Evolutionary conservation across 129 eudicot genomes (phyloP).

Genomic region (Chrysanthemum makinoi): DNA sequence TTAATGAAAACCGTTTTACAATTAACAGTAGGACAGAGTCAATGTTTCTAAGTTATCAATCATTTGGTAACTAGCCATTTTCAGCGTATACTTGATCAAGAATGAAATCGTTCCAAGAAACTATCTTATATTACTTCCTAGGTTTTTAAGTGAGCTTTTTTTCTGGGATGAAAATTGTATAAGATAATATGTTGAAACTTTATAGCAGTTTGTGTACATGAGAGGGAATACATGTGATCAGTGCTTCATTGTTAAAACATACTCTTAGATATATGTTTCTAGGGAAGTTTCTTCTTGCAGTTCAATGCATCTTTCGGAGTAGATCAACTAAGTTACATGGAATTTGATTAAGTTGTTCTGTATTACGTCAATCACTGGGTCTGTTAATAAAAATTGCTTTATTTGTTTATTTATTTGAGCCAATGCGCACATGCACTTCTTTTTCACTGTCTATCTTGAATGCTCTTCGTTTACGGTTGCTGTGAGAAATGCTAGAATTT

Average conservation of each 20-base stretch:
- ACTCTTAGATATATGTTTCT: not conserved
- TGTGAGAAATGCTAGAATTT: not conserved
- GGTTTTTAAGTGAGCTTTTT: not conserved
- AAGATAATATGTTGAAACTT: not conserved
- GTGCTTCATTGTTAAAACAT: not conserved
- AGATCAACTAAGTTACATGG: not conserved
- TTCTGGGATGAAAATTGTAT: not conserved
- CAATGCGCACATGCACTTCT: not conserved
- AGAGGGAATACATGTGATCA: not conserved
- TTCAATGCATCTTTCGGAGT: not conserved
- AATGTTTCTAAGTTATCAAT: not conserved
- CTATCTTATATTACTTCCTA: not conserved
- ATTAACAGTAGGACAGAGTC: not conserved
- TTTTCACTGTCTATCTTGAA: not conserved
- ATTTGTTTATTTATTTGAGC: too few relatives aligned
- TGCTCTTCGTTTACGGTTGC: not conserved
- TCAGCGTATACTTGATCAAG: conserved; percentile 7
- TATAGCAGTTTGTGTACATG: not conserved
- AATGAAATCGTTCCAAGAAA: not conserved
- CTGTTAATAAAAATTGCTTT: too few relatives aligned
- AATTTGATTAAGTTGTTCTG: not conserved
- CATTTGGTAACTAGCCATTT: not conserved
- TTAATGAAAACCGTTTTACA: not conserved
- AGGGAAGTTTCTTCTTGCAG: not conserved
- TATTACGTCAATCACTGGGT: too few relatives aligned